phyloP scores from a whole-genome alignment of 805 yeast species.

The Hermanozyma aechmeae region DNA sequence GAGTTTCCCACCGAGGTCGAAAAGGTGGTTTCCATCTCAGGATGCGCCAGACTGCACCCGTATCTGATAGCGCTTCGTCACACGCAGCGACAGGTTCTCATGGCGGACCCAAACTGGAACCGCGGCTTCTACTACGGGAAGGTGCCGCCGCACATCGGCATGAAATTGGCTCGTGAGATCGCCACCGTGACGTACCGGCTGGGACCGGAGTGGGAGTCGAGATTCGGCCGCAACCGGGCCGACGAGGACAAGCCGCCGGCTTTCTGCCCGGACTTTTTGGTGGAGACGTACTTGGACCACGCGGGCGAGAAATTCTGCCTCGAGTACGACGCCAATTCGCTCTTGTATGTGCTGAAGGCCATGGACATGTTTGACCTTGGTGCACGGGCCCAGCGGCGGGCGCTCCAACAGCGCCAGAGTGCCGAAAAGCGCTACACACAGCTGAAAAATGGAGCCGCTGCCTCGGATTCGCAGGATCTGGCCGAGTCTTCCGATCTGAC shows the following conservation, averaged over 20 bases:
- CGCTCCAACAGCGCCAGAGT: slow-evolving; percentile 29
- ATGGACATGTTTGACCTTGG: slow-evolving; percentile 92
- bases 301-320: slow-evolving; percentile 91
- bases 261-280: slow-evolving; percentile 84
- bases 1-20: slow-evolving; percentile 74
- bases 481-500: too few relatives aligned
- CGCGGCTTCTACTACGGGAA: slow-evolving; percentile 76
- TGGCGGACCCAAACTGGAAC: slow-evolving; percentile 94
- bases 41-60: slow-evolving; percentile 92
- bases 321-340: slow-evolving; percentile 85
- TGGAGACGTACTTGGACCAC: slow-evolving; percentile 89
- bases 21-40: slow-evolving; percentile 72
- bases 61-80: slow-evolving; percentile 90
- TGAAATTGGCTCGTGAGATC: slow-evolving; percentile 88
- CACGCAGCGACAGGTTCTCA: slow-evolving; percentile 84
- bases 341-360: slow-evolving; percentile 81
- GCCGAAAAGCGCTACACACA: slow-evolving; percentile 15
- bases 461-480: too few relatives aligned
- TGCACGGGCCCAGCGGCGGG: slow-evolving; percentile 31
- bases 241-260: slow-evolving; percentile 77
- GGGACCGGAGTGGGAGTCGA: slow-evolving; percentile 94
- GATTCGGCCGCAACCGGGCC: slow-evolving; percentile 84
- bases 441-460: too few relatives aligned
- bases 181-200: slow-evolving; percentile 92
- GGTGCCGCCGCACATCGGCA: slow-evolving; percentile 87